Evolutionary conservation across 148 eudicot species (phyloP), one percentile per base, ranked within the genome.

Genomic region (Rhododendron griersonianum): DNA sequence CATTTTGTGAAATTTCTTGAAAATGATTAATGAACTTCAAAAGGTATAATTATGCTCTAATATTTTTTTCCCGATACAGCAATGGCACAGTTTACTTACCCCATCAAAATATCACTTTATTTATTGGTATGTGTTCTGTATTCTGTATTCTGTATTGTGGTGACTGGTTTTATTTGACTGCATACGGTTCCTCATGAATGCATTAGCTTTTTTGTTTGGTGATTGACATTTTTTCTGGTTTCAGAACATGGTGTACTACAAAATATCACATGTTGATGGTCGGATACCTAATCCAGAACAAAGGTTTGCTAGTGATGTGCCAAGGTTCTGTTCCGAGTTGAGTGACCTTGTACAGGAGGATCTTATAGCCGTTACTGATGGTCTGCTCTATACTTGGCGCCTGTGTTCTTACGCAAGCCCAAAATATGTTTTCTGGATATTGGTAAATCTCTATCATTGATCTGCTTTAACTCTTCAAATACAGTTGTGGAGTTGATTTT

Each of bases 331-430:
- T 88, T 91, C 95, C 25, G 99, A 97, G 85, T 90, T 97, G 91
- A 97, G 99, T 90, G 98, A 95, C 84, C 96, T 97, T 90, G 94
- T 97, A 78, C 98, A 94, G 86, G 99, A 97, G 88, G 98, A 97
- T 91, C 95, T 97, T n/a, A 92, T 87, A 82, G 99, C 98, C 75
- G 98, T 97, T 87, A 89, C 98, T 77, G 99, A 97, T 91, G 98
- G 96, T 65, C 37, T 97, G 86, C 94, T 95, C 71, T 97, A 97
- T 89, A 90, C 99, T 37, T 97, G 98, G 99, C 98, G 99, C 83
- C 93, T 97, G 69, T 95, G 99, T 93, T 95, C 99, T 55, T 97
- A 97, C 89, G 98, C 99, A 35, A 97, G 99, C 90, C 99, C 99
- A 44, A 97, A 95, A 92, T 97, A 95, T 91, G 86, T 97, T 16